A percentile compares a stretch with the other conserved stretches of the same genome.
Evolutionary conservation across 148 eudicot species (phyloP).

Genomic region (Spergularia bocconei): DNA sequence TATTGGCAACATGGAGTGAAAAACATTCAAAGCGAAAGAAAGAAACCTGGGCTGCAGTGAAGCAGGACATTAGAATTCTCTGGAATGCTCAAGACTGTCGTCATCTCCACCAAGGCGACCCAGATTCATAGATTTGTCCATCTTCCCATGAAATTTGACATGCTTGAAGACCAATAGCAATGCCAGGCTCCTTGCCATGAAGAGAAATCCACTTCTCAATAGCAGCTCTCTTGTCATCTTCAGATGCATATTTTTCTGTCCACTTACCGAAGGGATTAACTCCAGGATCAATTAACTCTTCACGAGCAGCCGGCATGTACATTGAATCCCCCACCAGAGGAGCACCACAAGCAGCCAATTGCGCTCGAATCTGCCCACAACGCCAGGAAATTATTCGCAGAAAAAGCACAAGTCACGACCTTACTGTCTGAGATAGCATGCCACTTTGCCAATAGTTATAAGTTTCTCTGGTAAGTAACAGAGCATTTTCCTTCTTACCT

Average conservation of each 20-base stretch:
- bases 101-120: slow-evolving; percentile 96
- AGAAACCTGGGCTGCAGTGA: too few species aligned
- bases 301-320: slow-evolving; percentile 88
- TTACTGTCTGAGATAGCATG: neutral
- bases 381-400: neutral
- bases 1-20: too few species aligned
- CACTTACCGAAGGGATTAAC: slow-evolving; percentile 64
- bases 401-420: neutral
- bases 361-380: slow-evolving; percentile 72
- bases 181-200: slow-evolving; percentile 84
- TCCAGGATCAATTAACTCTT: slow-evolving; percentile 57
- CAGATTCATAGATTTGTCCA: slow-evolving; percentile 57
- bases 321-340: slow-evolving; percentile 90
- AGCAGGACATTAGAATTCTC: neutral
- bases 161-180: slow-evolving; percentile 94
- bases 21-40: too few species aligned
- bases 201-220: slow-evolving; percentile 60
- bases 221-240: slow-evolving; percentile 40
- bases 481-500: neutral
- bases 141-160: slow-evolving; percentile 93
- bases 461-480: neutral
- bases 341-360: slow-evolving; percentile 86
- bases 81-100: neutral
- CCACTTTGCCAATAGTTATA: neutral
- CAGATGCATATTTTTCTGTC: slow-evolving; percentile 36